A percentile compares a stretch with the other conserved stretches of the same genome.
Evolutionary conservation across 352 stramenopile species (phyloP).

Genomic region (Pythium pyrilobum): DNA sequence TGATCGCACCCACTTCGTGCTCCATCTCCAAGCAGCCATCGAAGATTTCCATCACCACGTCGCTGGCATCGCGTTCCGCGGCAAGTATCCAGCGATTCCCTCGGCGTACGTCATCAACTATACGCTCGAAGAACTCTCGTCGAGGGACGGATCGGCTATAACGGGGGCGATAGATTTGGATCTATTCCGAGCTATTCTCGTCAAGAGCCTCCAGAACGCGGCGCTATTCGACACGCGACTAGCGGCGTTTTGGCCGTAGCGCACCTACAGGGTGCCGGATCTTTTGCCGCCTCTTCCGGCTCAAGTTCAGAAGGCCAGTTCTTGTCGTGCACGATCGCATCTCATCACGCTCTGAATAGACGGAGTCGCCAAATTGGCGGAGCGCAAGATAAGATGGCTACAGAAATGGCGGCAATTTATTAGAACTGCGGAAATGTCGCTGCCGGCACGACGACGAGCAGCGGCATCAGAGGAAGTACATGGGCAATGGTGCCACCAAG

Average conservation of each 20-base stretch:
- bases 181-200: slow-evolving; percentile 6
- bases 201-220: slow-evolving; percentile 14
- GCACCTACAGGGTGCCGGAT: not conserved
- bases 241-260: slow-evolving; percentile 12
- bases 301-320: not conserved
- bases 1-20: not conserved
- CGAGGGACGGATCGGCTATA: not conserved
- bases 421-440: too few relatives aligned
- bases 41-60: slow-evolving; percentile 16
- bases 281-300: not conserved
- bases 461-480: too few relatives aligned
- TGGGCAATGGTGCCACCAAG: too few relatives aligned
- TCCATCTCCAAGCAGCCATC: slow-evolving; percentile 4
- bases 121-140: slow-evolving; percentile 10
- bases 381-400: too few relatives aligned
- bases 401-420: too few relatives aligned
- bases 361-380: too few relatives aligned
- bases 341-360: too few relatives aligned
- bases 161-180: slow-evolving; percentile 11
- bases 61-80: slow-evolving; percentile 13
- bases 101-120: slow-evolving; percentile 20
- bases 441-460: too few relatives aligned
- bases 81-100: slow-evolving; percentile 10
- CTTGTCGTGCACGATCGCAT: not conserved
- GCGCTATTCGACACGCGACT: slow-evolving; percentile 16